Conservation (phyloP, 768 basidiomycete species). For the Boletus subcaerulescens region DNA sequence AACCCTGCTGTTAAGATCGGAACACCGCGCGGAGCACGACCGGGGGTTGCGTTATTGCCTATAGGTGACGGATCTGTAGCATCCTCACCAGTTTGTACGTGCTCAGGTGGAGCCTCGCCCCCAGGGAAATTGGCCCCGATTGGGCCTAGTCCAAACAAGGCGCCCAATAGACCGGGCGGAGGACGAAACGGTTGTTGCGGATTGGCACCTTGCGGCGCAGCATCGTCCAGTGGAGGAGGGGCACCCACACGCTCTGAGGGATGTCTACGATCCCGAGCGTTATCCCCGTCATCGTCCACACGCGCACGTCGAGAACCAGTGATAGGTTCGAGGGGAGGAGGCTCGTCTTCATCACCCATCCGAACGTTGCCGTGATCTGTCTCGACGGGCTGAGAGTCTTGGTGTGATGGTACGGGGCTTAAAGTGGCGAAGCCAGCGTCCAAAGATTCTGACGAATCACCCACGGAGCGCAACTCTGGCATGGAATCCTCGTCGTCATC, state of each 20-base stretch:
- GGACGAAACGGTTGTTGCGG: slow-evolving; percentile 18
- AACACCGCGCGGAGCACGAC: slow-evolving; percentile 18
- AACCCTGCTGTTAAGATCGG: slow-evolving; percentile 31
- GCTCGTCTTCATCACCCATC: slow-evolving; percentile 31
- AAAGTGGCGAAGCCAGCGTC: slow-evolving; percentile 29
- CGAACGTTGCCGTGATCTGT: slow-evolving; percentile 29
- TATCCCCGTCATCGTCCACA: slow-evolving; percentile 61
- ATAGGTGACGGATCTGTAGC: slow-evolving; percentile 13
- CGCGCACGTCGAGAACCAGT: slow-evolving; percentile 46
- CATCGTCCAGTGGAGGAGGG: slow-evolving; percentile 18
- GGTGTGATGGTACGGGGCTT: slow-evolving; percentile 27
- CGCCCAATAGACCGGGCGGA: slow-evolving; percentile 23
- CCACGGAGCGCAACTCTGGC: slow-evolving; percentile 40
- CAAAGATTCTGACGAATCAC: slow-evolving; percentile 38
- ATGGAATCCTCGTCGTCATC: slow-evolving; percentile 39
- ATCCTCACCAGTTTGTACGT: slow-evolving; percentile 28
- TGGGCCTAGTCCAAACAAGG: slow-evolving; percentile 24
- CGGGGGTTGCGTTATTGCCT: slow-evolving; percentile 23
- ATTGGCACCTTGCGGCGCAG: slow-evolving; percentile 24
- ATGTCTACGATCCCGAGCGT: slow-evolving; percentile 59
- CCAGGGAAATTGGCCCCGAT: slow-evolving; percentile 9
- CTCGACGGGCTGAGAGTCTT: slow-evolving; percentile 23
- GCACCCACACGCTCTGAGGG: slow-evolving; percentile 55
- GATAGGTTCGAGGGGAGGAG: slow-evolving; percentile 33
- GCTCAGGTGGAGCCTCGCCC: slow-evolving; percentile 22